phyloP scores from a whole-genome alignment of 768 basidiomycete species.

The Lyophyllum decastes region DNA sequence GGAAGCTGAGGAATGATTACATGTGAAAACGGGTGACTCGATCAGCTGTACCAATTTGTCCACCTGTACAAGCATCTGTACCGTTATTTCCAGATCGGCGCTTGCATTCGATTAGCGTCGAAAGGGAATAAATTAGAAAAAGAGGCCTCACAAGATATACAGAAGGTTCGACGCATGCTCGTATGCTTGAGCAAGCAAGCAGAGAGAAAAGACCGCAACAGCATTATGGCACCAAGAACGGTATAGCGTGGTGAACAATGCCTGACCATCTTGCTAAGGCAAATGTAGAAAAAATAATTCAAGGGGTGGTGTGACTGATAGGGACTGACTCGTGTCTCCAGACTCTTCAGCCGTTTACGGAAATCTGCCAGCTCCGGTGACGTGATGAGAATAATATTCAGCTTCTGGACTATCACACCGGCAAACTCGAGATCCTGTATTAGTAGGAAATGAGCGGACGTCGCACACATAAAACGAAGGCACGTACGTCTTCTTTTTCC shows the following conservation, averaged over 20 bases:
- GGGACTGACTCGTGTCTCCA: conserved; percentile 82
- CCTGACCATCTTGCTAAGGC: conserved; percentile 91
- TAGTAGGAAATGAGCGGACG: background rate
- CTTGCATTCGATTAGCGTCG: conserved; percentile 38
- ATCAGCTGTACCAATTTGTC: conserved; percentile 98
- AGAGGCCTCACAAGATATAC: conserved; percentile 77
- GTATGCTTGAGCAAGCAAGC: conserved; percentile 95
- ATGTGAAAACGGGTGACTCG: conserved; percentile 98
- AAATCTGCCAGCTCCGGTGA: conserved; percentile 96
- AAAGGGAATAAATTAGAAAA: background rate
- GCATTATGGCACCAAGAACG: conserved; percentile 99
- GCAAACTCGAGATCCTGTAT: conserved; percentile 94
- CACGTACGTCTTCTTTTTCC: conserved; percentile 91
- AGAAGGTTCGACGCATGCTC: conserved; percentile 97
- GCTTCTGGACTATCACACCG: conserved; percentile 94
- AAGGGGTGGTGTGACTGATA: background rate
- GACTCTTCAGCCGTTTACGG: conserved; percentile 85
- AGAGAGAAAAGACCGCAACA: conserved; percentile 94
- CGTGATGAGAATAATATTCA: conserved; percentile 95
- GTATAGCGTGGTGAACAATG: conserved; percentile 90
- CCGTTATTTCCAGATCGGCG: conserved; percentile 96
- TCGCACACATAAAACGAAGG: background rate
- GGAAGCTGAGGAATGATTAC: conserved; percentile 42
- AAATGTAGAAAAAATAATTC: background rate
- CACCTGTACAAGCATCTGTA: conserved; percentile 90